Conservation (phyloP, 1,139 yeast species). For the Saccharomycopsis hybrid region DNA sequence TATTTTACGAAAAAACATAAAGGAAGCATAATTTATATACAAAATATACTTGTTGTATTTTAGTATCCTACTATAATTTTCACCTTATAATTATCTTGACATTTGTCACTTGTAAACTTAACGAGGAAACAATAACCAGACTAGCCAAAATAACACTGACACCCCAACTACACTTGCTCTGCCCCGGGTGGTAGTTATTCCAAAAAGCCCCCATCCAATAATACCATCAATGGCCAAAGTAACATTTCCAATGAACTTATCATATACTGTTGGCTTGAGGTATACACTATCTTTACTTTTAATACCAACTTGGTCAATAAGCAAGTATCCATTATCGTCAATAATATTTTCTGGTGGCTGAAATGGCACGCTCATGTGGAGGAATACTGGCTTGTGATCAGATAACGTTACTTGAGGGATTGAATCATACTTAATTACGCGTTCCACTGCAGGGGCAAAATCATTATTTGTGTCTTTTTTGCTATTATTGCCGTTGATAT, state of each 20-base stretch:
- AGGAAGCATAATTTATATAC: no score
- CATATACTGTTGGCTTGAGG: slow-evolving; percentile 38
- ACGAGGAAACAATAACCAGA: no score
- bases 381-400: slow-evolving; percentile 42
- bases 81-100: no score
- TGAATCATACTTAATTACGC: slow-evolving; percentile 34
- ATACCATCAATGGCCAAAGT: slow-evolving; percentile 33
- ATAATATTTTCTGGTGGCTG: slow-evolving; percentile 31
- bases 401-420: slow-evolving; percentile 37
- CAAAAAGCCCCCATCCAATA: slow-evolving; percentile 38
- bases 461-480: no score
- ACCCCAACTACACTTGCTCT: slow-evolving; percentile 24
- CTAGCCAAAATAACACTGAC: no score
- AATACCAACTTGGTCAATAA: no score
- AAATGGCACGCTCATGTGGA: slow-evolving; percentile 39
- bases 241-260: slow-evolving; percentile 29
- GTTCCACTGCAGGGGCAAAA: neutral
- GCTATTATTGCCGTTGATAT: no score
- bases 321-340: neutral
- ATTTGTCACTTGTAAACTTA: no score
- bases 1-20: no score
- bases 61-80: no score
- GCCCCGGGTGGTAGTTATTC: slow-evolving; percentile 37
- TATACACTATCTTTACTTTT: slow-evolving; percentile 25
- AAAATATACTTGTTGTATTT: no score